Evolutionary conservation across 2,329 filamentous ascomycete genomes (phyloP).

Genomic region (Monosporascus cannonballus): DNA sequence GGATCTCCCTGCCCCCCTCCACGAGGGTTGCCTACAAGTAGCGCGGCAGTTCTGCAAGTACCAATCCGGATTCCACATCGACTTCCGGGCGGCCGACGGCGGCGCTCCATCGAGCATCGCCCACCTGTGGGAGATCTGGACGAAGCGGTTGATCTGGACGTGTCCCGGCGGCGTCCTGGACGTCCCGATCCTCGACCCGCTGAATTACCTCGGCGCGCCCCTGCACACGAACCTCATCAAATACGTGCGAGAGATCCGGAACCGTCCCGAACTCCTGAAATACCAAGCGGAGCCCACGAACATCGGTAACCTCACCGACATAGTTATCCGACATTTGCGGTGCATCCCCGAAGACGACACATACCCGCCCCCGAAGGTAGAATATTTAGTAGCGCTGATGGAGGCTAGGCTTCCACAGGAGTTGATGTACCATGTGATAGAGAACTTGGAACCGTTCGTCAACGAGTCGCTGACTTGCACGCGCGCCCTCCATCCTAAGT

Average conservation of each 20-base stretch:
- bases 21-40: constrained; percentile 10
- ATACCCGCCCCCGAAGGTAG: neutral
- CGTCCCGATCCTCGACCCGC: constrained; percentile 8
- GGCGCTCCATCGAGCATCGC: constrained; percentile 12
- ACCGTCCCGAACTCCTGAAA: neutral
- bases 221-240: neutral
- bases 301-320: neutral
- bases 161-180: neutral
- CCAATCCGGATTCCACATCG: constrained; percentile 5
- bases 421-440: constrained; percentile 3
- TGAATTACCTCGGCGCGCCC: constrained; percentile 4
- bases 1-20: constrained; percentile 14
- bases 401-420: constrained; percentile 6
- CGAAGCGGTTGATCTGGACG: constrained; percentile 13
- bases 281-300: constrained; percentile 5
- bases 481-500: constrained; percentile 7
- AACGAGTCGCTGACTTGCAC: constrained; percentile 6
- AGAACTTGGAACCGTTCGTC: constrained; percentile 11
- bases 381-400: neutral
- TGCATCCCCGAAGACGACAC: too few relatives aligned
- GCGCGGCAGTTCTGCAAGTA: constrained; percentile 9
- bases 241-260: neutral
- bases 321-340: too few relatives aligned
- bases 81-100: constrained; percentile 8
- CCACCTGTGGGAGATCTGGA: constrained; percentile 20